Evolutionary conservation across 495 filamentous ascomycete genomes (phyloP), one percentile per base, ranked within the genome.

Genomic region (Lasiosphaeriaceae sp.): DNA sequence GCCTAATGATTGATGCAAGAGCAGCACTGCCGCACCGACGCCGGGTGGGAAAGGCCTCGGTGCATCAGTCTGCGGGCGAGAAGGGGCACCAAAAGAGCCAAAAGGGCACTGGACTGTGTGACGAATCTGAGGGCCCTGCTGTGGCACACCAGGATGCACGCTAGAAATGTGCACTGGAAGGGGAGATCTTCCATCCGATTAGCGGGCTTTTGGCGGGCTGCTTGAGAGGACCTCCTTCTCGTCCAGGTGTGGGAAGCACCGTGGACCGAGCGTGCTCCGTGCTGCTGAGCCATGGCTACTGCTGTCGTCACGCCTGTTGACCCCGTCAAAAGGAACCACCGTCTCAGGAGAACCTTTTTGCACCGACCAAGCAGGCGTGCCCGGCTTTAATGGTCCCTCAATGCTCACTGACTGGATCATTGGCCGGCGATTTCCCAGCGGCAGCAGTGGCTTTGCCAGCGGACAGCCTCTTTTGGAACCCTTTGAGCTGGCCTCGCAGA

Each of bases 81-180:
- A 8, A 43, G 56, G 54, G 48, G 45, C 17, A 43, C 48, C 51
- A 56, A 47, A 56, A 62, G 20, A 37, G 47, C 17, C 54, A 51
- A 9, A 51, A 9, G 29, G 24, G 20, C 12, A 26, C 41, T 54
- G 58, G 1, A 12, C 20, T 53, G 57, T 50, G 56, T 68, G 66
- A 68, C 61, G 59, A 65, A 58, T 62, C 66, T 50, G 39, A 45
- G 34, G 45, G n/a, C n/a, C 47, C 56, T 61, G 51, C 62, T 57
- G 62, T 65, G 57, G 46, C 37, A 67, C 59, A 35, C 43, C 31
- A 47, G 47, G 51, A 63, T 49, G 50, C 31, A 48, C 41, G 54
- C 63, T 60, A 55, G 45, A 60, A 49, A 57, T 50, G 47, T 49
- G 48, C 17, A 49, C 54, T 58, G 49, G 35, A 31, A 60, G 39